These are phyloP conservation scores for Blastomyces emzantsi DNA, from an alignment of 2,329 filamentous ascomycete species.

Conservation along the genomic window DNA sequence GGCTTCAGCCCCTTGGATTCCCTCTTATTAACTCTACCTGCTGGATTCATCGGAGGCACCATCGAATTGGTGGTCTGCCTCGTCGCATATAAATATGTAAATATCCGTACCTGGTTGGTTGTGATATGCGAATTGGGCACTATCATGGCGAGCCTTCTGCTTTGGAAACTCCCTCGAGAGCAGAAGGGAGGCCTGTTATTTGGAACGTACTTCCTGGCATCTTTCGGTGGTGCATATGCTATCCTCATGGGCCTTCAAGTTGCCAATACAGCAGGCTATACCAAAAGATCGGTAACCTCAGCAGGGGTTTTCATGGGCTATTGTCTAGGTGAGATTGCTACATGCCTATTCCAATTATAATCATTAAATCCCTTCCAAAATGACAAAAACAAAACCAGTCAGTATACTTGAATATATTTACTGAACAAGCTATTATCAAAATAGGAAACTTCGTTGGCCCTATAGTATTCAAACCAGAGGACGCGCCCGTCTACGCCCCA, in stretches of 20 bases:
- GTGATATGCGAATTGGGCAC: conserved; percentile 36
- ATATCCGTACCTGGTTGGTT: conserved; percentile 33
- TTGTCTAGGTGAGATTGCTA: conserved; percentile 34
- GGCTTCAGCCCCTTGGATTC: conserved; percentile 39
- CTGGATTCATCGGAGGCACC: conserved; percentile 32
- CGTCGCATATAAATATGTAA: conserved; percentile 32
- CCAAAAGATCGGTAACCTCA: conserved; percentile 42
- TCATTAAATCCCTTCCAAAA: background rate
- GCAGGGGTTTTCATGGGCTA: conserved; percentile 46
- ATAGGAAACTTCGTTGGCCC: conserved; percentile 40
- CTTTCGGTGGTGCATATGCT: conserved; percentile 40
- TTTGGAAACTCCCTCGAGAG: conserved; percentile 37
- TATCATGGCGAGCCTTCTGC: conserved; percentile 33
- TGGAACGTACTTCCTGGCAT: conserved; percentile 42
- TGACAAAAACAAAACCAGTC: background rate
- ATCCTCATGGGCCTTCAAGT: conserved; percentile 44
- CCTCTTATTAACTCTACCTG: conserved; percentile 36
- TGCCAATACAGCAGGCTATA: conserved; percentile 46
- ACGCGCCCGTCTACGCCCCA: conserved; percentile 33
- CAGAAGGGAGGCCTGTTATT: conserved; percentile 41
- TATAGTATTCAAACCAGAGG: conserved; percentile 34
- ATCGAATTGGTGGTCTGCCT: conserved; percentile 35
- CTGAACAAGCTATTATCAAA: background rate
- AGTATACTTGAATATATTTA: background rate
- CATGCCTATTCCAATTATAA: background rate